Percentiles rank a stretch among this genome's conserved stretches.
These are phyloP conservation scores for Colletotrichum orbiculare DNA, from an alignment of 2,329 filamentous ascomycete species.

Conservation along the genomic window DNA sequence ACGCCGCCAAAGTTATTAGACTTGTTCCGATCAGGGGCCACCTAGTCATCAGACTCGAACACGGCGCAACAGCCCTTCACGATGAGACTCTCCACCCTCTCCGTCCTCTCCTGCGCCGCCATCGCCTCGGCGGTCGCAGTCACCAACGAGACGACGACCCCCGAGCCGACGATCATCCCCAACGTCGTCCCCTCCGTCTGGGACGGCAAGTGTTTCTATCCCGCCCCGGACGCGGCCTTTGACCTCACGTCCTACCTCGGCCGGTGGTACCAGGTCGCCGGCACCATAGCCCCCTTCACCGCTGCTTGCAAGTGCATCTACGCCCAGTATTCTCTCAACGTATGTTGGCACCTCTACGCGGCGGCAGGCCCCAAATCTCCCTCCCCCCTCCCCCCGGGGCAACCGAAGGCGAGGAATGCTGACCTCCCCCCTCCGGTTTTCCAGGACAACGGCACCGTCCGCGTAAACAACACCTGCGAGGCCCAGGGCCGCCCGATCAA, in stretches of 20 bases:
- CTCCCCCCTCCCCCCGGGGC: no score
- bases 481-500: slow-evolving; percentile 41
- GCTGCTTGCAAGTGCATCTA: slow-evolving; percentile 47
- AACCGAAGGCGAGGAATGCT: not conserved
- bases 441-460: slow-evolving; percentile 45
- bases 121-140: slow-evolving; percentile 27
- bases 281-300: slow-evolving; percentile 45
- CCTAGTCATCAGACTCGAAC: not conserved
- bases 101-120: slow-evolving; percentile 29
- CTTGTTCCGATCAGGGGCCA: not conserved
- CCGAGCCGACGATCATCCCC: slow-evolving; percentile 8
- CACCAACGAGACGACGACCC: slow-evolving; percentile 29
- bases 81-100: slow-evolving; percentile 24
- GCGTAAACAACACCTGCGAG: slow-evolving; percentile 48
- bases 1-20: slow-evolving; percentile 21
- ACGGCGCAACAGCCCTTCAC: not conserved
- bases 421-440: not conserved
- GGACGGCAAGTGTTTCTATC: slow-evolving; percentile 48
- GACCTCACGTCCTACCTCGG: slow-evolving; percentile 45
- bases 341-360: slow-evolving; percentile 1
- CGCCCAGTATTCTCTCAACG: slow-evolving; percentile 47
- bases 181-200: slow-evolving; percentile 44
- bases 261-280: slow-evolving; percentile 48
- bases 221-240: slow-evolving; percentile 43
- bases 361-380: no score